Base-by-base conservation (phyloP, 495 filamentous ascomycete genomes). In the Lasiosphaeria hispida region DNA sequence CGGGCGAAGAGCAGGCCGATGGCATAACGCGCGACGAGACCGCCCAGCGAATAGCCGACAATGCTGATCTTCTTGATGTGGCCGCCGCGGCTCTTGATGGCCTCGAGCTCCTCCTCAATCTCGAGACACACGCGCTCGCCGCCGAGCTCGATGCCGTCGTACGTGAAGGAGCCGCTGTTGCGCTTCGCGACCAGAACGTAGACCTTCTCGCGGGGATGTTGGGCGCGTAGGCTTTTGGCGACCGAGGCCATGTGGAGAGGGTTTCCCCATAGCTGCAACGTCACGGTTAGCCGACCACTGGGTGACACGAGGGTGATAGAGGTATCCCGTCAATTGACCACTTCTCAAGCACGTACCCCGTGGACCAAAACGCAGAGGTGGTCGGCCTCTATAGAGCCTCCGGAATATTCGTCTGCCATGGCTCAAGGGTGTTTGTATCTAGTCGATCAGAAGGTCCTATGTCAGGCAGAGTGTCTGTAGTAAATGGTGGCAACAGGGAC, bases 341-440 rank as follows among this genome's bases (percentile, higher is more conserved):
- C 23, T 30, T 30, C 23, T 30, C 23, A 6, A 48, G 18, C 47
- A 70, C 66, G 40, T 81, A 94, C 92, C 36, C 93, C 93, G 73
- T 97, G 93, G 36, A 96, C 85, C n/a, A 97, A 77, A n/a, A 97
- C 91, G 70, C 87, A 91, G 41, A 97, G 84, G 72, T 97, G 93
- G 53, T 89, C 78, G 23, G 76, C 75, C 17, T 69, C 64, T 18
- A 55, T 8, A 57, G 66, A 71, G 30, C 73, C 72, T 33, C 76
- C 74, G 41, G 59, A 71, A 57, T 70, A 73, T 43, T 78, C 75
- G 41, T 75, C 69, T 7, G 49, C 41, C 62, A 64, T 63, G 35
- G 23, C 54, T 48, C 1, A 4, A 1, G 4, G 1, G 49, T 2
- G 37, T 13, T 13, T 34, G 37, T 40, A 15, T 47, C 10, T 36